A percentile compares a stretch with the other conserved stretches of the same genome.
Conservation (phyloP, 495 filamentous ascomycete genomes). For the Penicillium angulare region DNA sequence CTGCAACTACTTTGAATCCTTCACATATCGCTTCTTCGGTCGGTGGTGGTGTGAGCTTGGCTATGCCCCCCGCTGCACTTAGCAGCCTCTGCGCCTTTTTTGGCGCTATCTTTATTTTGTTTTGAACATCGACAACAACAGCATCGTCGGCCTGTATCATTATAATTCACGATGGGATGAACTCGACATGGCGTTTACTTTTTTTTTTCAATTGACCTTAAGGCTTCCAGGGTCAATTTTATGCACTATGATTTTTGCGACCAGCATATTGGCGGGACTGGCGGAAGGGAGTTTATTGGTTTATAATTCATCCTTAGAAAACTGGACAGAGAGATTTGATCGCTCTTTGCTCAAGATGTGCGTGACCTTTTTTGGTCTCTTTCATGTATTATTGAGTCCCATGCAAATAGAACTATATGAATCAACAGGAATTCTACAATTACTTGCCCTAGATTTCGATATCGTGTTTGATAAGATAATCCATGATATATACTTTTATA, state of each 20-base stretch:
- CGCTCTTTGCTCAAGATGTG: neutral
- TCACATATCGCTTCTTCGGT: constrained; percentile 18
- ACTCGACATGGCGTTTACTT: constrained; percentile 18
- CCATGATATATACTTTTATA: too few species aligned
- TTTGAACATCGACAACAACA: constrained; percentile 8
- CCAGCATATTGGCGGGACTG: constrained; percentile 23
- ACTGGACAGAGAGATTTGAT: neutral
- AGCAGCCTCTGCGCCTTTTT: constrained; percentile 21
- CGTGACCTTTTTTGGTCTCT: neutral
- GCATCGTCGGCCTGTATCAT: constrained; percentile 21
- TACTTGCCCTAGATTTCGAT: too few species aligned
- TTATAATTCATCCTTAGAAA: too few species aligned
- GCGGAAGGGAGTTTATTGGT: constrained; percentile 6
- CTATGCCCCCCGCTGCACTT: constrained; percentile 7
- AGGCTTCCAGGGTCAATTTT: constrained; percentile 1
- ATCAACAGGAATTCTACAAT: too few species aligned
- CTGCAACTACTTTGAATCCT: neutral
- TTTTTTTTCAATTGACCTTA: constrained; percentile 12
- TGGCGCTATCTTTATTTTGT: constrained; percentile 13
- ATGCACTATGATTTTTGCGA: constrained; percentile 14
- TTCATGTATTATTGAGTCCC: neutral
- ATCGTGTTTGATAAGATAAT: too few species aligned
- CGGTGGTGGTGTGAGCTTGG: constrained; percentile 8
- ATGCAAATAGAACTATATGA: neutral
- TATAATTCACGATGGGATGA: constrained; percentile 21